phyloP scores from a whole-genome alignment of 306 rosid species.

The Heteromeles arbutifolia region DNA sequence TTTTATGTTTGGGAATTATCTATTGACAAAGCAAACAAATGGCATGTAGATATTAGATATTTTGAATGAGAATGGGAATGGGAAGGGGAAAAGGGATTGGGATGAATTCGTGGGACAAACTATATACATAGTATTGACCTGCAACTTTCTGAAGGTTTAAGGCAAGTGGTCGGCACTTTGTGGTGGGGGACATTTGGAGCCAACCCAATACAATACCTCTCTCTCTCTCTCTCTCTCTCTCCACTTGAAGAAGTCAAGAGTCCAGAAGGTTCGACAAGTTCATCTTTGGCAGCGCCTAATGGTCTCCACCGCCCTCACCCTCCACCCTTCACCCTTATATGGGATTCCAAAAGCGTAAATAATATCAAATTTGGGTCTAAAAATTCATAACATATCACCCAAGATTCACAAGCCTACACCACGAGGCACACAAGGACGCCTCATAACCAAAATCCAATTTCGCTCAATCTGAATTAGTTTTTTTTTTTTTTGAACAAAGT shows the following conservation, averaged over 20 bases:
- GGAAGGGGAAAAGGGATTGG: not conserved
- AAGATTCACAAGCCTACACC: too few species aligned
- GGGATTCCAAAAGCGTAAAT: not conserved
- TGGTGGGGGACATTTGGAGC: slow-evolving; percentile 33
- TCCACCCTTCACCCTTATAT: not conserved
- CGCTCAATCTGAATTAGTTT: not conserved
- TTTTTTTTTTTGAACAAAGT: too few species aligned
- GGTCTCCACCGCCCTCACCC: not conserved
- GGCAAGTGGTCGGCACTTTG: slow-evolving; percentile 29
- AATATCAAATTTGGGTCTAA: not conserved
- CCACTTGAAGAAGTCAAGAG: not conserved
- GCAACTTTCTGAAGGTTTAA: slow-evolving; percentile 13
- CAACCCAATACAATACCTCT: not conserved
- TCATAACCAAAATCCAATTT: too few species aligned
- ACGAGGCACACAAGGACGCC: not conserved
- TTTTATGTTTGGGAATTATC: not conserved
- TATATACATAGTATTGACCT: not conserved
- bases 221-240: not conserved
- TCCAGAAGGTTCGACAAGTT: not conserved
- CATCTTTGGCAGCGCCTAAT: not conserved
- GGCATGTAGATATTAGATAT: not conserved
- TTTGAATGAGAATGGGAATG: not conserved
- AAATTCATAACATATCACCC: too few species aligned
- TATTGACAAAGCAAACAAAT: not conserved
- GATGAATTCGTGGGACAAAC: not conserved